These are phyloP conservation scores for Exidia glandulosa DNA, from an alignment of 768 basidiomycete species.

Conservation along the genomic window DNA sequence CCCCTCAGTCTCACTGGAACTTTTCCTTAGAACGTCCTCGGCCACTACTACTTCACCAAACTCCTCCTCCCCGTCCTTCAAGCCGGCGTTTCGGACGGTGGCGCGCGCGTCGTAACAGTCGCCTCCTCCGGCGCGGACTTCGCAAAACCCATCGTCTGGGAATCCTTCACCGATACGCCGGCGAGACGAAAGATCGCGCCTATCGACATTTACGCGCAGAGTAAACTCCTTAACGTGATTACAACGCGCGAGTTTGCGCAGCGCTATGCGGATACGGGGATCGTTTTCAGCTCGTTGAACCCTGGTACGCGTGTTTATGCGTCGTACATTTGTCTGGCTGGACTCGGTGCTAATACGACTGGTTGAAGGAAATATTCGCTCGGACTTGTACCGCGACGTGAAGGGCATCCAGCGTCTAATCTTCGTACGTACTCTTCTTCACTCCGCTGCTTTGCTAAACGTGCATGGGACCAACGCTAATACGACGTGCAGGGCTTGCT, in stretches of 20 bases:
- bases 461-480: too few relatives aligned
- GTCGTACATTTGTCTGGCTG: background rate
- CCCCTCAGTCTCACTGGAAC: slow-evolving; percentile 1
- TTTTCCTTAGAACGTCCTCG: slow-evolving; percentile 11
- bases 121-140: background rate
- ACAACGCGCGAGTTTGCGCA: slow-evolving; percentile 9
- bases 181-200: background rate
- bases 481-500: background rate
- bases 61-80: slow-evolving; percentile 9
- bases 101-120: slow-evolving; percentile 1
- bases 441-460: too few relatives aligned
- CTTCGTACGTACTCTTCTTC: background rate
- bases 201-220: background rate
- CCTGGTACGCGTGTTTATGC: slow-evolving; percentile 7
- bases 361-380: background rate
- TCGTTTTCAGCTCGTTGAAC: slow-evolving; percentile 9
- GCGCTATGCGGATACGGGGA: slow-evolving; percentile 6
- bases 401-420: background rate
- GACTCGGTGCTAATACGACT: background rate
- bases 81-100: background rate
- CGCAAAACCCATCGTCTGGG: background rate
- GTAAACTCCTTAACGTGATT: slow-evolving; percentile 6
- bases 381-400: background rate
- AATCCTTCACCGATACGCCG: background rate
- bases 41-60: slow-evolving; percentile 9